Evolutionary conservation across 805 yeast genomes (phyloP), one percentile per base, ranked within the genome.

Genomic region (Yarrowia sp.): DNA sequence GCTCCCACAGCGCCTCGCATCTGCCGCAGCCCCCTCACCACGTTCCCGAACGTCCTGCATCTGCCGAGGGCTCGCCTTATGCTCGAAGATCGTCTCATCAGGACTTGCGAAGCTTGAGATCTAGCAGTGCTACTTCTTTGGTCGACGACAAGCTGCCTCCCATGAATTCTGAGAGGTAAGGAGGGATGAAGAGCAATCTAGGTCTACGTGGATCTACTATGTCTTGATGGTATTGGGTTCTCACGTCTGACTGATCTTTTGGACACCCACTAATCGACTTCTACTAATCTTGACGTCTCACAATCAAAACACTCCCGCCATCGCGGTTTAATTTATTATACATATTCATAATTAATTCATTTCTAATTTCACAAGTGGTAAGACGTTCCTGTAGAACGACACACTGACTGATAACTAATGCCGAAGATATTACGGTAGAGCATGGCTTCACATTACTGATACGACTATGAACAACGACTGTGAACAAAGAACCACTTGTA

Each of bases 31-130:
- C 63, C 2, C 63, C 46, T 9, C 49, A 42, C 50, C 50, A 33
- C 40, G 64, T 58, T 13, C 64, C 64, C 6, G 64, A 58, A 17
- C 64, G 64, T n/a, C 64, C 64, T 42, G 64, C 64, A 20, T 58
- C 64, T n/a, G 64, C 64, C 39, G 64, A 58, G 64, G 64, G 64
- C 36, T 55, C 61, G 17, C 49, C 50, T 2, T 58, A 30, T n/a
- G 38, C 39, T 17, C 39, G 64, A 15, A 24, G 50, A 33, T 33
- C 64, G 39, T 58, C 64, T 5, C 63, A 55, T 15, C 61, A 55
- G n/a, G 63, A 55, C 8, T 14, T 40, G 12, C 36, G 64, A 7
- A 40, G 64, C 36, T 6, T 58, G 50, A 13, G 49, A 13, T 42
- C 50, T 19, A 58, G 50, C 40, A 58, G 64, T 40, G 43, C 50